Percentiles rank a stretch among this genome's conserved stretches.
phyloP scores from a whole-genome alignment of 345 rosid genomes.

The Syzygium aromaticum region DNA sequence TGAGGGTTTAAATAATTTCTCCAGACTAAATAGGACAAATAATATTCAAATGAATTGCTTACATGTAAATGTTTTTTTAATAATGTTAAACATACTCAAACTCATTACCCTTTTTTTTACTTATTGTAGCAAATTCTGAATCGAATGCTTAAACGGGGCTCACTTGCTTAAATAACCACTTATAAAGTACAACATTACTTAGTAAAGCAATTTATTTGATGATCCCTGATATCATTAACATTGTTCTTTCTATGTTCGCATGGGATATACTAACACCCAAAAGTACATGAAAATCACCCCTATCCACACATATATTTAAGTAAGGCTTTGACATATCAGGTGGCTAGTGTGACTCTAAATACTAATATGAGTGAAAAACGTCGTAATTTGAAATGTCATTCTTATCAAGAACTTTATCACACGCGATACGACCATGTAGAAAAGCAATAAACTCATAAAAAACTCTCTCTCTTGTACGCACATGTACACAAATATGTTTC shows the following conservation, averaged over 20 bases:
- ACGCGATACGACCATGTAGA: neutral
- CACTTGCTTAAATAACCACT: neutral
- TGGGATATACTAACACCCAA: neutral
- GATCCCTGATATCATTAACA: accelerated
- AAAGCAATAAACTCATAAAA: neutral
- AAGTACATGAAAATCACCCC: neutral
- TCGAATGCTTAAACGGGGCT: neutral
- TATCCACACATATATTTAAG: neutral
- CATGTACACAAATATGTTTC: too few species aligned
- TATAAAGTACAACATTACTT: neutral
- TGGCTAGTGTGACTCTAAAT: neutral
- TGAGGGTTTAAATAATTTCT: too few species aligned
- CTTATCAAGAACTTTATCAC: neutral
- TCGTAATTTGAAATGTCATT: neutral
- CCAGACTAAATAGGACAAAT: too few species aligned
- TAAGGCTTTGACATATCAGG: neutral
- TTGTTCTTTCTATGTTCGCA: neutral
- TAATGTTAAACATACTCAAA: neutral
- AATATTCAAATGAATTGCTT: too few species aligned
- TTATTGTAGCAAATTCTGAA: neutral
- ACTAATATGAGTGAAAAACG: too few species aligned
- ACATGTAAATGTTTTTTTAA: too few species aligned
- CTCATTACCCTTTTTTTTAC: neutral
- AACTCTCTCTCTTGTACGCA: neutral
- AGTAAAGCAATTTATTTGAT: neutral